These are phyloP conservation scores for Allium sativum DNA, from an alignment of 106 monocot species.

Conservation along the genomic window DNA sequence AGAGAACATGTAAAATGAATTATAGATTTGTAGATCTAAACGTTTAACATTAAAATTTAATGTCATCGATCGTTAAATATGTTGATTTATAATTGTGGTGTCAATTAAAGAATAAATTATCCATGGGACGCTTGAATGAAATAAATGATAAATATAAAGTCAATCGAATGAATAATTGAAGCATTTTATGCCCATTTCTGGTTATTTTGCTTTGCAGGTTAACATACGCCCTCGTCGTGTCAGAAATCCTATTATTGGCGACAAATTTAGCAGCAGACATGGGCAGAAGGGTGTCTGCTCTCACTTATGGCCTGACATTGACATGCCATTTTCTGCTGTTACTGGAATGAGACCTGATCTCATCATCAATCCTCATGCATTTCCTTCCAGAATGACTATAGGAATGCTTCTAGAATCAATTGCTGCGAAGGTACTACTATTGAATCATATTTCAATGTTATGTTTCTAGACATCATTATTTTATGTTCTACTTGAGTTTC, in stretches of 20 bases:
- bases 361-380: conserved; percentile 98
- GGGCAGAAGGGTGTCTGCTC: conserved; percentile 99
- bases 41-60: too few relatives aligned
- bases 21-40: too few relatives aligned
- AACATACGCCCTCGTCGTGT: conserved; percentile 65
- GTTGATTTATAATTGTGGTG: too few relatives aligned
- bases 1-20: too few relatives aligned
- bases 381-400: conserved; percentile 98
- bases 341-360: conserved; percentile 97
- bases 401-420: conserved; percentile 99
- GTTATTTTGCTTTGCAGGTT: conserved; percentile 32
- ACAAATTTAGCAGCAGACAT: conserved; percentile 98
- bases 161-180: too few relatives aligned
- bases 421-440: conserved; percentile 68
- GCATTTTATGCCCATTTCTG: neutral
- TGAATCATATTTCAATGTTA: neutral
- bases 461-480: too few relatives aligned
- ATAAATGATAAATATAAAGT: too few relatives aligned
- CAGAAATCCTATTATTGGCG: conserved; percentile 86
- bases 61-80: too few relatives aligned
- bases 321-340: conserved; percentile 94
- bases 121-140: too few relatives aligned
- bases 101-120: too few relatives aligned
- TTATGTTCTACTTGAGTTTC: too few relatives aligned
- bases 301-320: conserved; percentile 93